Evolutionary conservation across 1,284 basidiomycete genomes (phyloP).

Genomic region (Meira nashicola): DNA sequence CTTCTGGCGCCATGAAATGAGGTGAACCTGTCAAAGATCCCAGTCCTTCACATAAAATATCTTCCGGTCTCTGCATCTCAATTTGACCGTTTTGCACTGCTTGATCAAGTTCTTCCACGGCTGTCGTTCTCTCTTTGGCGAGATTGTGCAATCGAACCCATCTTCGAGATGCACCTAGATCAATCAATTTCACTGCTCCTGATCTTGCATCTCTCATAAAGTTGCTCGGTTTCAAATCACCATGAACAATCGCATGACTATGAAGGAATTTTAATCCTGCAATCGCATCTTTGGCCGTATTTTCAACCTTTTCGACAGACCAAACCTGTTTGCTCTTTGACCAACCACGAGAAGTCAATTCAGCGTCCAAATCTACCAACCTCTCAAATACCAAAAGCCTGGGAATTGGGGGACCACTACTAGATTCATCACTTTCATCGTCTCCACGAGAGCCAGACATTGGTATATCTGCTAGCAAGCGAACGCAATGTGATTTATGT

Average conservation of each 20-base stretch:
- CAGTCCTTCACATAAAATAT: conserved; percentile 28
- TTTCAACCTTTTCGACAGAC: conserved; percentile 31
- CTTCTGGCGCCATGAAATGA: conserved; percentile 42
- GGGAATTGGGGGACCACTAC: conserved; percentile 21
- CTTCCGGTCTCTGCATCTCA: background rate
- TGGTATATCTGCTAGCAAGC: conserved; percentile 23
- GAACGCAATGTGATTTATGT: conserved; percentile 22
- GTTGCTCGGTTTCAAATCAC: conserved; percentile 42
- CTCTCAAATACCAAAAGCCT: conserved; percentile 36
- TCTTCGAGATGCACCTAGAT: conserved; percentile 36
- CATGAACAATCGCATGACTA: conserved; percentile 37
- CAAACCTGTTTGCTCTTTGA: conserved; percentile 22
- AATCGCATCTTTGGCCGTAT: conserved; percentile 27
- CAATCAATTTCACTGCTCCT: conserved; percentile 34
- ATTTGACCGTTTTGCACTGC: conserved; percentile 9
- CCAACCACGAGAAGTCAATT: conserved; percentile 29
- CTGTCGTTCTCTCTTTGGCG: conserved; percentile 27
- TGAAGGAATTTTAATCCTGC: conserved; percentile 33
- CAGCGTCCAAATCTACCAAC: conserved; percentile 35
- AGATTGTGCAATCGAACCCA: conserved; percentile 33
- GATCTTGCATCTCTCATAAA: conserved; percentile 39
- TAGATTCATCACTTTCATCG: conserved; percentile 15
- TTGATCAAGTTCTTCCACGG: conserved; percentile 34
- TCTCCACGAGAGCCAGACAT: conserved; percentile 14
- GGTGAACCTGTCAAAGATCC: conserved; percentile 43